phyloP scores from a whole-genome alignment of 495 filamentous ascomycete genomes.

The Penicillium fimorum region DNA sequence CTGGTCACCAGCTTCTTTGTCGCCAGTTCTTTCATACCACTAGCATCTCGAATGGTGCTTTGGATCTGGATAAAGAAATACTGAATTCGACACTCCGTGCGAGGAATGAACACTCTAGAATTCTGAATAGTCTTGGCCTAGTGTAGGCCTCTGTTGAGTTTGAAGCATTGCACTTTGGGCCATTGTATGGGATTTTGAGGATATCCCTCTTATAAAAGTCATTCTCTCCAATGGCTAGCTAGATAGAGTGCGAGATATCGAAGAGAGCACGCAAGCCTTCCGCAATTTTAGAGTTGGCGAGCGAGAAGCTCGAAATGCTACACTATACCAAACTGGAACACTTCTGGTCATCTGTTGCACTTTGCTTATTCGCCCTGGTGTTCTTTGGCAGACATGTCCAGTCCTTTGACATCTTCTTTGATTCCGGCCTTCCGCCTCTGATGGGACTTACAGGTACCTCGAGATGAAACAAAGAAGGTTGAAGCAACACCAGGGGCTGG shows the following conservation, averaged over 20 bases:
- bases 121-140: background rate
- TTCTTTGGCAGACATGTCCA: background rate
- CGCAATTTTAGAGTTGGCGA: background rate
- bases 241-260: background rate
- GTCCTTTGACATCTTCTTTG: background rate
- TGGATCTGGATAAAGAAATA: background rate
- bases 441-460: background rate
- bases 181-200: background rate
- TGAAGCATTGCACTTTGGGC: background rate
- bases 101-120: background rate
- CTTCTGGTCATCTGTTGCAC: background rate
- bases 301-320: background rate
- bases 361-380: background rate
- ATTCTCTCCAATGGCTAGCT: background rate
- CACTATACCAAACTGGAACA: background rate
- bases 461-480: background rate
- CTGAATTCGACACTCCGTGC: background rate
- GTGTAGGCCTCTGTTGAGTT: background rate
- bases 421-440: background rate
- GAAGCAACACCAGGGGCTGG: background rate
- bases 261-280: background rate
- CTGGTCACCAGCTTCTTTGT: background rate
- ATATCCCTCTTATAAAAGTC: background rate
- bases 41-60: background rate
- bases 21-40: background rate